Evolutionary conservation across 1,284 basidiomycete genomes (phyloP), one percentile per base, ranked within the genome.

Genomic region (Pisolithus thermaeus): DNA sequence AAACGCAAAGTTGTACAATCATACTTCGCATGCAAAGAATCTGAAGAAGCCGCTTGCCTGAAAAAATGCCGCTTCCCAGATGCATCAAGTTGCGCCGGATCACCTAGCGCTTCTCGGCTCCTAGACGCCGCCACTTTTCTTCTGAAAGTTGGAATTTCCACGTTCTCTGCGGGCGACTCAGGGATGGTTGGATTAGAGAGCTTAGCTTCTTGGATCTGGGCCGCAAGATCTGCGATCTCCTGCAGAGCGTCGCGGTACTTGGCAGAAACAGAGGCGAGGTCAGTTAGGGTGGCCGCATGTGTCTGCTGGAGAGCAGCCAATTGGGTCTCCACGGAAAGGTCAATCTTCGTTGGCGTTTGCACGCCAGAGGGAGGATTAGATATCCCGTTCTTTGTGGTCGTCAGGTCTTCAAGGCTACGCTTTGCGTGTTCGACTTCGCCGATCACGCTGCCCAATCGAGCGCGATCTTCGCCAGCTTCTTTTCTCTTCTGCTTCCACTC

Each of bases 211-310:
- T 91, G 81, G 39, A 93, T 83, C 66, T 92, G 90, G 18, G 82
- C 80, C 14, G 87, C 85, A 43, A 97, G 78, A 57, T 93, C 90
- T 12, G 87, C 87, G 55, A 97, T 92, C 66, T 94, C 90, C 52
- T 80, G 79, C 27, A 96, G 76, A n/a, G 93, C 88, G 58, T 95
- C 88, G 35, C 86, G 84, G 65, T 96, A 96, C 66, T 92, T 93
- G 39, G 72, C 70, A 4, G 87, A 86, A 36, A 95, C 79, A 2
- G 80, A 74, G 8, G 90, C 84, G 27, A 95, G 77, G 62, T 94
- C 89, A 2, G 81, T 75, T 9, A 94, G 77, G 1, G 92, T 92
- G 20, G 83, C 83, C 41, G 84, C 79, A 60, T 92, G 83, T 1
- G 85, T 89, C 61, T 86, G 79, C 61, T 87, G 87, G 22, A 93